Conservation (phyloP, 495 filamentous ascomycete genomes). For the Penicillium paradoxum region DNA sequence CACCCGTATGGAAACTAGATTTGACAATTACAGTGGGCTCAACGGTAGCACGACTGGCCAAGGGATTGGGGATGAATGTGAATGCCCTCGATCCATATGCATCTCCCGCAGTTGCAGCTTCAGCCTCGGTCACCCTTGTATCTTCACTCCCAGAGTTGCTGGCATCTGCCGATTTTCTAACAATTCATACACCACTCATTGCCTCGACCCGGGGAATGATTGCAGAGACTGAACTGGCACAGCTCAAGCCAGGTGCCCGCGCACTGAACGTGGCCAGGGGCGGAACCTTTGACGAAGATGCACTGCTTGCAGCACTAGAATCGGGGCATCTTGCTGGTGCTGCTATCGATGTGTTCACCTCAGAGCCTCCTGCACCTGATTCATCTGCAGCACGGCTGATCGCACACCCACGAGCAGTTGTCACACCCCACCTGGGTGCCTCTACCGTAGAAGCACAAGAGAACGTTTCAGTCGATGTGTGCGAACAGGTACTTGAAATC, state of each 20-base stretch:
- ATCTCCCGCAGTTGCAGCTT: constrained; percentile 51
- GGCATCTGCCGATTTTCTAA: constrained; percentile 61
- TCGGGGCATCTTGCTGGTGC: constrained; percentile 64
- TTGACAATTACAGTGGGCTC: constrained; percentile 49
- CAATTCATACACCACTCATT: constrained; percentile 70
- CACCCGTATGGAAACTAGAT: no score
- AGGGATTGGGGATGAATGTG: constrained; percentile 64
- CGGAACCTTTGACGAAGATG: constrained; percentile 69
- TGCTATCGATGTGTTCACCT: constrained; percentile 70
- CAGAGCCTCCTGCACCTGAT: constrained; percentile 54
- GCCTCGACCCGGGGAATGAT: constrained; percentile 66
- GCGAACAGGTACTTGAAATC: constrained; percentile 65
- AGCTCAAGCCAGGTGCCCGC: constrained; percentile 61
- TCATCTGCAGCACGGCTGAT: constrained; percentile 51
- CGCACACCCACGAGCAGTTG: constrained; percentile 58
- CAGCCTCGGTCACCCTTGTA: constrained; percentile 54
- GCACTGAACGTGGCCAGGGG: constrained; percentile 69
- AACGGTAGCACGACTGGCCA: constrained; percentile 63
- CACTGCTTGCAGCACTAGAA: constrained; percentile 61
- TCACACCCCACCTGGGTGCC: constrained; percentile 68
- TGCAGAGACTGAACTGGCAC: constrained; percentile 51
- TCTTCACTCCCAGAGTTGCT: constrained; percentile 51
- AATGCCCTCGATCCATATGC: constrained; percentile 66
- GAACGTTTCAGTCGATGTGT: constrained; percentile 69
- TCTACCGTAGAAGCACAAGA: constrained; percentile 74